Evolutionary conservation across 176 grass and related monocot species (phyloP).

Genomic region (Oryza meyeriana): DNA sequence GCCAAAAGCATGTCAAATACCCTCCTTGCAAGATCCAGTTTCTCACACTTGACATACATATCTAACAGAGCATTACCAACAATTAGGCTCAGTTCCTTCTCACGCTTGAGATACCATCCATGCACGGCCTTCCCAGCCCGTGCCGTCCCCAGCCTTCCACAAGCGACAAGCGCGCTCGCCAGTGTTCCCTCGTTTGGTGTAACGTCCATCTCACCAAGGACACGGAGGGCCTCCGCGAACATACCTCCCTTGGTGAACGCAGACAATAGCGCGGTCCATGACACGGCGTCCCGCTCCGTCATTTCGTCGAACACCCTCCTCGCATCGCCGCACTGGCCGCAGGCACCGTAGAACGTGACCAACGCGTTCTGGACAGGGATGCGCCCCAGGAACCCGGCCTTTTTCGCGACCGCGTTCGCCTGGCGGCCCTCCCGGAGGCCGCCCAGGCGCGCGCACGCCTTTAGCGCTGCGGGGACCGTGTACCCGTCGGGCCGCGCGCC

Average conservation of each 20-base stretch:
- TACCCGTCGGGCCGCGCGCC: constrained; percentile 21
- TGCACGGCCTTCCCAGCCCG: constrained; percentile 26
- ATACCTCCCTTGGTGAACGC: constrained; percentile 19
- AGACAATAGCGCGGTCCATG: constrained; percentile 45
- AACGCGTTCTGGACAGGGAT: constrained; percentile 43
- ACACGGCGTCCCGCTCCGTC: constrained; percentile 34
- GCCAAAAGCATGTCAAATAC: constrained; percentile 33
- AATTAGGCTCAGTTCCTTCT: constrained; percentile 11
- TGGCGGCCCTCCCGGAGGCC: constrained; percentile 28
- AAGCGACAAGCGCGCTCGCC: constrained; percentile 22
- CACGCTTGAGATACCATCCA: constrained; percentile 28
- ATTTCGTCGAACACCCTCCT: constrained; percentile 58
- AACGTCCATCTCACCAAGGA: constrained; percentile 34
- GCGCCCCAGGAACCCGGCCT: constrained; percentile 27
- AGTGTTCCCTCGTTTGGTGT: constrained; percentile 28
- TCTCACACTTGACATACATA: constrained; percentile 54
- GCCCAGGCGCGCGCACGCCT: constrained; percentile 37
- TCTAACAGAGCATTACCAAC: constrained; percentile 42
- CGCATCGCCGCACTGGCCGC: constrained; percentile 13
- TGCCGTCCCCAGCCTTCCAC: constrained; percentile 33
- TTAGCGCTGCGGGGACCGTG: constrained; percentile 34
- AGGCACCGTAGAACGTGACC: constrained; percentile 32
- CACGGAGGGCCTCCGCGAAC: constrained; percentile 17
- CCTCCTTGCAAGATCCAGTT: constrained; percentile 24
- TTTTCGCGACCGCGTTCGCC: constrained; percentile 25